These are phyloP conservation scores for Penicillium alfredii DNA, from an alignment of 495 filamentous ascomycete species.

Conservation along the genomic window DNA sequence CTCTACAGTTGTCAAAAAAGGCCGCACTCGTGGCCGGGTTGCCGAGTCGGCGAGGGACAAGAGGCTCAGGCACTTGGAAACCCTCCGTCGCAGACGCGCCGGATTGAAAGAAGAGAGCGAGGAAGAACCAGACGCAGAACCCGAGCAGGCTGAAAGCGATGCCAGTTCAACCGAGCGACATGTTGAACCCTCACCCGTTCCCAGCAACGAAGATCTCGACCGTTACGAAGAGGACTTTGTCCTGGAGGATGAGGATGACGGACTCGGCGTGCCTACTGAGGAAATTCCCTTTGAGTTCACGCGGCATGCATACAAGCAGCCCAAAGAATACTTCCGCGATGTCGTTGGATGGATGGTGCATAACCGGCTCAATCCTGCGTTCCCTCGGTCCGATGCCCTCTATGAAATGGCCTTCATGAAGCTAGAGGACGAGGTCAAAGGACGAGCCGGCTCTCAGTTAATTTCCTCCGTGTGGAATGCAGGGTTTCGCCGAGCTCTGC, in stretches of 20 bases:
- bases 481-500: constrained; percentile 59
- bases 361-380: constrained; percentile 70
- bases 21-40: constrained; percentile 36
- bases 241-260: constrained; percentile 55
- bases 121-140: constrained; percentile 17
- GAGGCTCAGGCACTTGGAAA: constrained; percentile 44
- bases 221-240: constrained; percentile 70
- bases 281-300: constrained; percentile 71
- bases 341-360: constrained; percentile 80
- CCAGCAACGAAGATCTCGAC: constrained; percentile 41
- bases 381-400: constrained; percentile 55
- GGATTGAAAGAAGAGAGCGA: constrained; percentile 44
- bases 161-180: constrained; percentile 9
- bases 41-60: constrained; percentile 39
- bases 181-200: constrained; percentile 31
- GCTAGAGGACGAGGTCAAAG: constrained; percentile 64
- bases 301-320: constrained; percentile 55
- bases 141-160: constrained; percentile 6
- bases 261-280: constrained; percentile 56
- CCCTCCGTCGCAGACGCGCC: constrained; percentile 51
- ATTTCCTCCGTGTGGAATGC: constrained; percentile 66
- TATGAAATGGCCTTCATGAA: constrained; percentile 70
- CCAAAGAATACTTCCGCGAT: constrained; percentile 71
- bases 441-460: constrained; percentile 64
- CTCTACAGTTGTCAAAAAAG: constrained; percentile 30